A percentile compares a stretch with the other conserved stretches of the same genome.
phyloP scores from a whole-genome alignment of 768 basidiomycete genomes.

The Suillus weaverae region DNA sequence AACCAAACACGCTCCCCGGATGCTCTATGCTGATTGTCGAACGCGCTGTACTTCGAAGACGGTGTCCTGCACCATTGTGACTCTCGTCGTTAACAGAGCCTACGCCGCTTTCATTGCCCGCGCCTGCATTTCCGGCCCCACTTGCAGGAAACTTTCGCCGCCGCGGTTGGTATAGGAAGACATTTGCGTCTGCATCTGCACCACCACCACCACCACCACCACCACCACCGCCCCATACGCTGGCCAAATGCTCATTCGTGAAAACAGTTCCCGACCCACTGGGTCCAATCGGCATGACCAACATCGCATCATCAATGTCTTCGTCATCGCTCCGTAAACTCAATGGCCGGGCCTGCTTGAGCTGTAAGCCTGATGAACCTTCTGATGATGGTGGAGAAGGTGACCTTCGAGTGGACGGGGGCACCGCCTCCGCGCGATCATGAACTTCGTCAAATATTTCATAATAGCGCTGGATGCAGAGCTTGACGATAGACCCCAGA shows the following conservation, averaged over 20 bases:
- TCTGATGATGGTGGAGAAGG: conserved; percentile 29
- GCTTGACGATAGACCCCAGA: conserved; percentile 66
- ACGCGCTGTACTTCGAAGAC: conserved; percentile 41
- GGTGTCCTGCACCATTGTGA: conserved; percentile 23
- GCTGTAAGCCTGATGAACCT: conserved; percentile 24
- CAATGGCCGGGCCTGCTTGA: conserved; percentile 21
- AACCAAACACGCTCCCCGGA: conserved; percentile 30
- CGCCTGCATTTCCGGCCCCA: conserved; percentile 6
- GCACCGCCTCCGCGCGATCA: conserved; percentile 66
- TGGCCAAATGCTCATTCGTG: conserved; percentile 12
- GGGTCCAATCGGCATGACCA: conserved; percentile 70
- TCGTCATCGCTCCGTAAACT: conserved; percentile 52
- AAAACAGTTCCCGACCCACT: conserved; percentile 14
- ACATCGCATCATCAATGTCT: conserved; percentile 75
- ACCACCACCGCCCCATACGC: conserved; percentile 31
- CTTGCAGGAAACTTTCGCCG: conserved; percentile 38
- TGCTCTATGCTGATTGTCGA: conserved; percentile 70
- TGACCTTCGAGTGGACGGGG: conserved; percentile 24
- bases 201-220: conserved; percentile 18
- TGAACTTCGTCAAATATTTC: conserved; percentile 83
- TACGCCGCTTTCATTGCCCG: conserved; percentile 16
- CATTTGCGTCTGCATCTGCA: conserved; percentile 12
- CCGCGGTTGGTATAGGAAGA: conserved; percentile 40
- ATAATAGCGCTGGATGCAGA: conserved; percentile 82
- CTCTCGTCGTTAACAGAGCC: conserved; percentile 38